Percentiles rank a stretch among this genome's conserved stretches.
Evolutionary conservation across 495 filamentous ascomycete genomes (phyloP).

Genomic region (Mytilinidion resinicola): DNA sequence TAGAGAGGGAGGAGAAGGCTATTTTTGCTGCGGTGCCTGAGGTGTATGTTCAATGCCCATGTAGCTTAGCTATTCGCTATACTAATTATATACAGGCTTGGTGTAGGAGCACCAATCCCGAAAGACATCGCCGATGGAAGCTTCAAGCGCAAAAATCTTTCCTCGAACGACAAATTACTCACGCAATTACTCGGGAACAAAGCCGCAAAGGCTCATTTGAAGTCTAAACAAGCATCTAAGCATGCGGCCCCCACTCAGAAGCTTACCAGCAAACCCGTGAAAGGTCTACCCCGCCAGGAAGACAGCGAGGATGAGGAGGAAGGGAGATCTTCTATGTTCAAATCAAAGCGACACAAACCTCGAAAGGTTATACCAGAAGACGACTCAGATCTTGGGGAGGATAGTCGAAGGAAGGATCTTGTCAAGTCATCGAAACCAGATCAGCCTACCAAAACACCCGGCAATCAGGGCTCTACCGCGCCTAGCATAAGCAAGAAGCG

Average conservation of each 20-base stretch:
- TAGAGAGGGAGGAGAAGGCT: constrained; percentile 35
- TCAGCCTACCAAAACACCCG: background rate
- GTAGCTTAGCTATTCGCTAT: background rate
- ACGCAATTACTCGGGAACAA: constrained; percentile 43
- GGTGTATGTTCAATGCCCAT: constrained; percentile 20
- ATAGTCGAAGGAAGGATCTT: too few species aligned
- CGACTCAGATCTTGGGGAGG: background rate
- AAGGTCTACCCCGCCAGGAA: background rate
- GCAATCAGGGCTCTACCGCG: background rate
- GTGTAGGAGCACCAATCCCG: constrained; percentile 42
- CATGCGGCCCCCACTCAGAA: constrained; percentile 15
- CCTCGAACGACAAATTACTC: constrained; percentile 40
- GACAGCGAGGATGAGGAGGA: constrained; percentile 31
- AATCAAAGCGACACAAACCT: constrained; percentile 25
- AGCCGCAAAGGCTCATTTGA: constrained; percentile 24
- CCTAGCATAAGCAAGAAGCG: background rate
- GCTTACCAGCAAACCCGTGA: constrained; percentile 5
- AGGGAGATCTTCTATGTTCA: constrained; percentile 31
- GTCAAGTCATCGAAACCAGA: background rate
- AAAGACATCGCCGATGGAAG: constrained; percentile 35
- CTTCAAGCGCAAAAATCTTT: constrained; percentile 34
- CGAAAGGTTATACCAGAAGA: background rate
- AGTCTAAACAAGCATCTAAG: constrained; percentile 26
- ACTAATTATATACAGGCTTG: constrained; percentile 32
- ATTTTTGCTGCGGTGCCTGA: constrained; percentile 40